These are phyloP conservation scores for Trichocomaceae sp. DNA, from an alignment of 2,329 filamentous ascomycete species.

Conservation along the genomic window DNA sequence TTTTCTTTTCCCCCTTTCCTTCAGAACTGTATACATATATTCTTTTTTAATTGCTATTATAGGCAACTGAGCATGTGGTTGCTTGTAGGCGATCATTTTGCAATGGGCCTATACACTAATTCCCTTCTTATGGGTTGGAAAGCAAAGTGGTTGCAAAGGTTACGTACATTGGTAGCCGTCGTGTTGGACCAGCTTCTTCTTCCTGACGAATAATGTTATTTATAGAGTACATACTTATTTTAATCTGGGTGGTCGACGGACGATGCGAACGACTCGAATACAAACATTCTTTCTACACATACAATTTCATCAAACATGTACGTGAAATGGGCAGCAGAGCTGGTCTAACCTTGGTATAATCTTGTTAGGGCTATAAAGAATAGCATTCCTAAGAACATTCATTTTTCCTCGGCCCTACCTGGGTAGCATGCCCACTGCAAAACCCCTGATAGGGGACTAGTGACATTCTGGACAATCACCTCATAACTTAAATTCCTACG, in stretches of 20 bases:
- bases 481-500: too few species aligned
- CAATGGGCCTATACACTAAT: neutral
- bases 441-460: neutral
- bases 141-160: neutral
- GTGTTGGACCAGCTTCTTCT: neutral
- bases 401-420: too few species aligned
- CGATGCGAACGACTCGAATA: neutral
- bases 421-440: neutral
- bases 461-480: neutral
- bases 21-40: constrained; percentile 6
- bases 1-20: neutral
- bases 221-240: constrained; percentile 11
- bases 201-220: constrained; percentile 3
- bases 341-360: too few species aligned
- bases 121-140: neutral
- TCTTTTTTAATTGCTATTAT: neutral
- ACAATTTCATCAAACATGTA: neutral
- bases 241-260: constrained; percentile 7
- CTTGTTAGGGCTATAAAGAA: neutral
- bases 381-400: neutral
- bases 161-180: neutral
- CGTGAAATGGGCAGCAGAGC: neutral
- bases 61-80: neutral
- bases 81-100: neutral
- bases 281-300: neutral